A percentile compares a stretch with the other conserved stretches of the same genome.
Conservation (phyloP, 2,329 filamentous ascomycete species). For the Phialophora macrospora region DNA sequence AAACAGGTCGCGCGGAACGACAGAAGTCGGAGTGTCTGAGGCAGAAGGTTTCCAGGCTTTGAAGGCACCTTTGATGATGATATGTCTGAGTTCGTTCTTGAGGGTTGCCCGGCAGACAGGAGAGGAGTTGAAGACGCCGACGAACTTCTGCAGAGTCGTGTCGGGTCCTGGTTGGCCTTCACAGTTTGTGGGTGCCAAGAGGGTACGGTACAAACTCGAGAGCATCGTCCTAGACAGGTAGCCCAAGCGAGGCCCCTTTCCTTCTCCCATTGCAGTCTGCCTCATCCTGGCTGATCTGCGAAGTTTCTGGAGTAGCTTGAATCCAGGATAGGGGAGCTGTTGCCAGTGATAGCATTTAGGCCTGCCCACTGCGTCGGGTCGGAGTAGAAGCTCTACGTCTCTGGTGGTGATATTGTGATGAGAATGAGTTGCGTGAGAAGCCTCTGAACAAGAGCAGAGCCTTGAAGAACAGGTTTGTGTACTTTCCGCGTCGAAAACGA, state of each 20-base stretch:
- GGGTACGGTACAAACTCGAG: slow-evolving; percentile 12
- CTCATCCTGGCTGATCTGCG: neutral
- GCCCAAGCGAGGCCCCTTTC: slow-evolving; percentile 2
- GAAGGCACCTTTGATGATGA: slow-evolving; percentile 11
- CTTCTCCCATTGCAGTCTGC: neutral
- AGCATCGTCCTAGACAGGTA: slow-evolving; percentile 5
- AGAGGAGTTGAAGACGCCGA: slow-evolving; percentile 13
- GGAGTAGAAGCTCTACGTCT: neutral
- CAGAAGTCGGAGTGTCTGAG: neutral
- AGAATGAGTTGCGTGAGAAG: neutral
- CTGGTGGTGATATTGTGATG: neutral
- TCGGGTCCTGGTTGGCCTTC: neutral
- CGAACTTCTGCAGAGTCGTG: slow-evolving; percentile 2
- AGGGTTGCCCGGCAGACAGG: slow-evolving; percentile 5
- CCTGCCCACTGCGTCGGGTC: neutral
- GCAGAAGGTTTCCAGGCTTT: slow-evolving; percentile 6
- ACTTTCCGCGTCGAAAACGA: neutral
- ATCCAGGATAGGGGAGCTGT: neutral
- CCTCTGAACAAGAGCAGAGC: slow-evolving; percentile 1
- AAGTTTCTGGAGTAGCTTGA: neutral
- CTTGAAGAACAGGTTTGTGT: neutral
- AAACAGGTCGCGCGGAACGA: slow-evolving; percentile 7
- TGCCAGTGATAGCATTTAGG: neutral
- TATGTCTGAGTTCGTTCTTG: slow-evolving; percentile 18
- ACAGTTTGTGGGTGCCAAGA: neutral